Conservation (phyloP, 176 grass and related monocot species). For the Oryza meridionalis region DNA sequence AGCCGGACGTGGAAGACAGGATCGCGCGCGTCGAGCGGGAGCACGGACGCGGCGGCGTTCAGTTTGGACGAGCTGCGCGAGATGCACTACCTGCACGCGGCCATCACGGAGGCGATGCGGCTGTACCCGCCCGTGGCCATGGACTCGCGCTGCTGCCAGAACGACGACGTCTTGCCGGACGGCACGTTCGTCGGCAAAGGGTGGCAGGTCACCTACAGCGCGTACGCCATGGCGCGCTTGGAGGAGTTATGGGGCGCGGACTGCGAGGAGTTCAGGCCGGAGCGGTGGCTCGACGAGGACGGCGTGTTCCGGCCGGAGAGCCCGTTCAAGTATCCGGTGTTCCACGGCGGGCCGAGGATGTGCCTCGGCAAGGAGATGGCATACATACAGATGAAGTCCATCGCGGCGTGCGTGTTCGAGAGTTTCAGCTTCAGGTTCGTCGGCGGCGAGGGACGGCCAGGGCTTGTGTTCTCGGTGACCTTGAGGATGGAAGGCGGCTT, state of each 20-base stretch:
- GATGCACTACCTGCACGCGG: slow-evolving; percentile 72
- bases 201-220: slow-evolving; percentile 37
- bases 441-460: slow-evolving; percentile 26
- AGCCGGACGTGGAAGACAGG: slow-evolving; percentile 46
- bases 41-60: slow-evolving; percentile 26
- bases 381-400: neutral
- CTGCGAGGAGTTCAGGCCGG: slow-evolving; percentile 49
- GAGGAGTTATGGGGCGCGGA: slow-evolving; percentile 52
- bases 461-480: slow-evolving; percentile 47
- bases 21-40: slow-evolving; percentile 24
- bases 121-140: slow-evolving; percentile 64
- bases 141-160: slow-evolving; percentile 48
- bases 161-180: slow-evolving; percentile 59
- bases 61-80: slow-evolving; percentile 56
- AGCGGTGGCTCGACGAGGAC: slow-evolving; percentile 46
- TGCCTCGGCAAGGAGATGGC: slow-evolving; percentile 53
- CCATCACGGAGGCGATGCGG: slow-evolving; percentile 67
- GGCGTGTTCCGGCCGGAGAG: slow-evolving; percentile 35
- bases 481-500: slow-evolving; percentile 37
- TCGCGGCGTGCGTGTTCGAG: slow-evolving; percentile 37
- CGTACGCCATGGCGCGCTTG: slow-evolving; percentile 47
- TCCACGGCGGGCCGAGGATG: slow-evolving; percentile 50
- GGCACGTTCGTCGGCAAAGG: slow-evolving; percentile 58
- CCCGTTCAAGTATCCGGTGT: slow-evolving; percentile 45
- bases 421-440: slow-evolving; percentile 29